Conservation (phyloP, 140 eudicot genomes). For the Oenanthe javanica region DNA sequence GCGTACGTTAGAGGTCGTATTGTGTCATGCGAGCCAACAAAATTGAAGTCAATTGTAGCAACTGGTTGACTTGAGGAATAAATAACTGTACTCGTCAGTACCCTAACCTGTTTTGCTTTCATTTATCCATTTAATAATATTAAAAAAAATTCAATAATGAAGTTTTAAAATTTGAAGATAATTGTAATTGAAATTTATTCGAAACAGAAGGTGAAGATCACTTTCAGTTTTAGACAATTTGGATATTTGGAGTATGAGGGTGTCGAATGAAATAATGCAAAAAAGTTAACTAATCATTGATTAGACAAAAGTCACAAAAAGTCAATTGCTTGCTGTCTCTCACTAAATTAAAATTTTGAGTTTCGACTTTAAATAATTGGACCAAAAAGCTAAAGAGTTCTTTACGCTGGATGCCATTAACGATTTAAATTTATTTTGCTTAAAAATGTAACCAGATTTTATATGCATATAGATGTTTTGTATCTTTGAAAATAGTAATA, state of each 20-base stretch:
- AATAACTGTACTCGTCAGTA: too few relatives aligned
- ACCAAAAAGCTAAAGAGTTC: not conserved
- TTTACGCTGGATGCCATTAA: not conserved
- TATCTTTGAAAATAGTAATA: too few relatives aligned
- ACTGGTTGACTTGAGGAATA: not conserved
- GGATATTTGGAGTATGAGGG: not conserved
- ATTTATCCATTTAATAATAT: too few relatives aligned
- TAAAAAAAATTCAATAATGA: too few relatives aligned
- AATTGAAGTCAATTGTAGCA: not conserved
- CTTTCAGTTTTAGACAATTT: not conserved
- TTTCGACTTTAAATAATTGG: not conserved
- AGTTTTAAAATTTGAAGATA: too few relatives aligned
- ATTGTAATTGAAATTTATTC: too few relatives aligned
- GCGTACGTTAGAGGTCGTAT: too few relatives aligned
- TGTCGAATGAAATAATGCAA: not conserved
- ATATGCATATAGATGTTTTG: not conserved
- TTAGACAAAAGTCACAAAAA: not conserved
- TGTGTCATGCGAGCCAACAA: not conserved
- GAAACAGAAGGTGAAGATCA: too few relatives aligned
- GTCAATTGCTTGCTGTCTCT: not conserved
- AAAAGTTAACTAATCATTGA: not conserved
- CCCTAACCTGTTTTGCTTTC: not conserved
- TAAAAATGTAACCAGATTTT: too few relatives aligned
- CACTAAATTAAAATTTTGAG: not conserved
- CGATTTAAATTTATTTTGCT: not conserved